Conservation (phyloP, 2,329 filamentous ascomycete species). For the Orbilia quercus region DNA sequence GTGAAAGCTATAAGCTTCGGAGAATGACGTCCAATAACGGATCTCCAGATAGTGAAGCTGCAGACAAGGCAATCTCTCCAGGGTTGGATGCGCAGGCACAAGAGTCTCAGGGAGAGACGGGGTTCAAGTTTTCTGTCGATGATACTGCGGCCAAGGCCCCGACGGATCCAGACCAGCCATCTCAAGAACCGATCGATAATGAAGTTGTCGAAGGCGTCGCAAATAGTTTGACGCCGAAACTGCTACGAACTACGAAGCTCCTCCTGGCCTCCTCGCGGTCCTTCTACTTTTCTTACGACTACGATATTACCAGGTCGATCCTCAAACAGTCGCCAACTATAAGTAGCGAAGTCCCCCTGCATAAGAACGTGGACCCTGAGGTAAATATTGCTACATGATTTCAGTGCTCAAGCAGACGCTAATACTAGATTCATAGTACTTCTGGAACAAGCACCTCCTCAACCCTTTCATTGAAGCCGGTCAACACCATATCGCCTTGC, state of each 20-base stretch:
- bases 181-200: slow-evolving; percentile 42
- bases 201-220: slow-evolving; percentile 63
- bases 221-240: slow-evolving; percentile 78
- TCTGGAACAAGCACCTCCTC: slow-evolving; percentile 87
- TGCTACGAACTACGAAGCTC: slow-evolving; percentile 83
- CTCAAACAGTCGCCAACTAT: slow-evolving; percentile 53
- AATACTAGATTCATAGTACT: slow-evolving; percentile 69
- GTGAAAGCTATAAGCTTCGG: slow-evolving; percentile 58
- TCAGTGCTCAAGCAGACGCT: slow-evolving; percentile 11
- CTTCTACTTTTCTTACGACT: slow-evolving; percentile 95
- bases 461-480: slow-evolving; percentile 79
- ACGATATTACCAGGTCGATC: slow-evolving; percentile 82
- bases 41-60: slow-evolving; percentile 44
- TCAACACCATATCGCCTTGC: slow-evolving; percentile 77
- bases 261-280: slow-evolving; percentile 82
- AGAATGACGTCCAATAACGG: slow-evolving; percentile 61
- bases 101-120: slow-evolving; percentile 59
- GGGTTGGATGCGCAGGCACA: slow-evolving; percentile 54
- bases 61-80: slow-evolving; percentile 30
- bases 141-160: slow-evolving; percentile 29
- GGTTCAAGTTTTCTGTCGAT: slow-evolving; percentile 15
- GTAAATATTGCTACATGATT: slow-evolving; percentile 62
- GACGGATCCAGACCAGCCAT: slow-evolving; percentile 27
- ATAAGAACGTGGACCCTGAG: slow-evolving; percentile 77
- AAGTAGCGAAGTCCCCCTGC: slow-evolving; percentile 70